Conservation (phyloP, 2,329 filamentous ascomycete genomes). For the Hypoxylon sp. region DNA sequence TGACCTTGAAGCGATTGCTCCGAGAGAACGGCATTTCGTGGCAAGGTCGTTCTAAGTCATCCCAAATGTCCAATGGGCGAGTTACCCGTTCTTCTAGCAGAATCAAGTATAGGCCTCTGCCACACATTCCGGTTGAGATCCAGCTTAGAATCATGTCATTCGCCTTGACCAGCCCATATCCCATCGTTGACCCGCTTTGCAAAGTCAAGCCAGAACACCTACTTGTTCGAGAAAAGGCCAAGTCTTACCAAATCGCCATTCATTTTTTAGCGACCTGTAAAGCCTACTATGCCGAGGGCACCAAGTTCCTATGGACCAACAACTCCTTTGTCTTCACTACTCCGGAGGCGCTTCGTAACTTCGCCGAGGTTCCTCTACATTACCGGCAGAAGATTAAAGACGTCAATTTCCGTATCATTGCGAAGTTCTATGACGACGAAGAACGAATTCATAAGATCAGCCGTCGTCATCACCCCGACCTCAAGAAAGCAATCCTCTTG, state of each 20-base stretch:
- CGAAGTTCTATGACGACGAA: slow-evolving; percentile 69
- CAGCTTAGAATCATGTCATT: slow-evolving; percentile 67
- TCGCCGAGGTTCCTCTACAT: slow-evolving; percentile 61
- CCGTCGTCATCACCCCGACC: slow-evolving; percentile 60
- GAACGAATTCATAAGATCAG: slow-evolving; percentile 59
- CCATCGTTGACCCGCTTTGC: slow-evolving; percentile 69
- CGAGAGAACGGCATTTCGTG: slow-evolving; percentile 68
- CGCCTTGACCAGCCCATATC: slow-evolving; percentile 63
- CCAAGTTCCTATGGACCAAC: slow-evolving; percentile 64
- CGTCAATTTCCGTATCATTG: slow-evolving; percentile 68
- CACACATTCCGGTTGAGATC: slow-evolving; percentile 67
- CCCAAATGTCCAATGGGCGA: slow-evolving; percentile 49
- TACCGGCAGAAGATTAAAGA: slow-evolving; percentile 62
- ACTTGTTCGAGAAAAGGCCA: slow-evolving; percentile 59
- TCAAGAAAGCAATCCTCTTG: slow-evolving; percentile 61
- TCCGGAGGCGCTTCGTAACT: slow-evolving; percentile 64
- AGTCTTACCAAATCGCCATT: slow-evolving; percentile 66
- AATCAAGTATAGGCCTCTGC: slow-evolving; percentile 51
- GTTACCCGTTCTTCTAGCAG: slow-evolving; percentile 50
- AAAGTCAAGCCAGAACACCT: slow-evolving; percentile 61
- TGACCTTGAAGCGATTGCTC: slow-evolving; percentile 65
- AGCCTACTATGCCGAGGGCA: slow-evolving; percentile 65
- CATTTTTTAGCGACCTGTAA: slow-evolving; percentile 68
- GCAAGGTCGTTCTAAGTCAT: slow-evolving; percentile 58
- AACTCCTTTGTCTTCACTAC: slow-evolving; percentile 70